Conservation (phyloP, 345 rosid species). For the Hirschfeldia incana region DNA sequence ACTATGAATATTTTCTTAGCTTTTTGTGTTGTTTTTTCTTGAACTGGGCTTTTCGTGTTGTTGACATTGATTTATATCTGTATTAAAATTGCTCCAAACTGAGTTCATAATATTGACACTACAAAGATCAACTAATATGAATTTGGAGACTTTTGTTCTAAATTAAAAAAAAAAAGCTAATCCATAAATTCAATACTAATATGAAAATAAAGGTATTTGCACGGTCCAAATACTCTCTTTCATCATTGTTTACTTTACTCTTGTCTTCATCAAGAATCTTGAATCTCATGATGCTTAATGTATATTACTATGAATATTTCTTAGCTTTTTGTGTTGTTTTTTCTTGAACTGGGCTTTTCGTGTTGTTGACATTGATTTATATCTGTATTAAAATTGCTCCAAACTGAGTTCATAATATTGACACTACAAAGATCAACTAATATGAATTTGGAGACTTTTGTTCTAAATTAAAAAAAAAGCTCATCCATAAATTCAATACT, state of each 20-base stretch:
- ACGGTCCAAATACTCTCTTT: neutral
- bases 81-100: neutral
- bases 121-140: neutral
- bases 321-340: neutral
- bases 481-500: neutral
- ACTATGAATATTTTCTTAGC: conserved; percentile 1
- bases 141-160: neutral
- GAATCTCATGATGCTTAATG: conserved; percentile 25
- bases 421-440: neutral
- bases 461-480: neutral
- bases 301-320: conserved; percentile 18
- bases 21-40: neutral
- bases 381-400: neutral
- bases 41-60: neutral
- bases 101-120: neutral
- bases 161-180: neutral
- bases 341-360: neutral
- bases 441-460: neutral
- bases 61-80: neutral
- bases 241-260: conserved; percentile 16
- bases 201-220: no score
- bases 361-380: neutral
- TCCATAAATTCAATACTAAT: neutral
- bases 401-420: neutral
- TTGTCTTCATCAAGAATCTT: conserved; percentile 31